phyloP scores from a whole-genome alignment of 345 rosid species.

The Linum tenue region DNA sequence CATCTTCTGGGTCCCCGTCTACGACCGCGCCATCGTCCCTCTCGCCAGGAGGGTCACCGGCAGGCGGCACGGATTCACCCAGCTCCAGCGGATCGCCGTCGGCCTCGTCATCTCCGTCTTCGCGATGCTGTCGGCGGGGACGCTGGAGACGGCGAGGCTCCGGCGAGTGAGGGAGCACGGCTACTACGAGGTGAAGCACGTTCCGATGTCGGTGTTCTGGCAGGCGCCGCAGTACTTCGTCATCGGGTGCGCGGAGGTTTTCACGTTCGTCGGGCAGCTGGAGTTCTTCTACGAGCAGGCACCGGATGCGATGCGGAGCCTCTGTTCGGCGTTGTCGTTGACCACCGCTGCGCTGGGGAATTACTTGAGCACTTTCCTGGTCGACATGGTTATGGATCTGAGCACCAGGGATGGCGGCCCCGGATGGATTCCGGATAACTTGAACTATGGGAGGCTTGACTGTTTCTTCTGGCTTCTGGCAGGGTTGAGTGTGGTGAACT shows the following conservation, averaged over 20 bases:
- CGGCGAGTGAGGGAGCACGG: conserved; percentile 22
- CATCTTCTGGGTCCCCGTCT: conserved; percentile 7
- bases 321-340: conserved; percentile 23
- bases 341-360: conserved; percentile 1
- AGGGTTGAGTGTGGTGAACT: conserved; percentile 24
- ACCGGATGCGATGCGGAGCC: conserved; percentile 26
- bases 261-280: conserved; percentile 25
- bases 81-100: conserved; percentile 47
- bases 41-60: conserved; percentile 5
- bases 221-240: conserved; percentile 23
- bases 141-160: conserved; percentile 17
- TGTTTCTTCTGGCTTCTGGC: conserved; percentile 38
- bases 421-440: conserved; percentile 30
- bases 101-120: conserved; percentile 49
- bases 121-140: conserved; percentile 53
- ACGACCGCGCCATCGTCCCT: conserved; percentile 8
- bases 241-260: conserved; percentile 18
- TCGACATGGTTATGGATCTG: neutral
- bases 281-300: conserved; percentile 30
- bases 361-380: conserved; percentile 2
- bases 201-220: conserved; percentile 20
- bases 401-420: neutral
- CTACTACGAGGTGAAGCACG: conserved; percentile 21
- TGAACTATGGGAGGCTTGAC: conserved; percentile 32
- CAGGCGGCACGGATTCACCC: conserved; percentile 35